Base-by-base conservation (phyloP, 495 filamentous ascomycete species). In the Halenospora varia region DNA sequence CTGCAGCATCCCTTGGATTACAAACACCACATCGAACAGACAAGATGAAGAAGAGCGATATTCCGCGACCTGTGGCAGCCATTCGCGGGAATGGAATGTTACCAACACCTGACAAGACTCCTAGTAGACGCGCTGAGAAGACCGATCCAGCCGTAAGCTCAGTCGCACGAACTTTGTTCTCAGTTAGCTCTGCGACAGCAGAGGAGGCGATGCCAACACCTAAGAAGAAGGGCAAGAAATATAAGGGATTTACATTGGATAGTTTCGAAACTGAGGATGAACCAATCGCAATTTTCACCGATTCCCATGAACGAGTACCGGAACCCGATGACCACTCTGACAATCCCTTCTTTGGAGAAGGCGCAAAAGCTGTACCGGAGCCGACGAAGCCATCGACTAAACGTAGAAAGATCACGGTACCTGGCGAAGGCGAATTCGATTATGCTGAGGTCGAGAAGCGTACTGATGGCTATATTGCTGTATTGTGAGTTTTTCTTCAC, bases 21-120 rank as follows among this genome's bases (percentile, higher is more conserved):
- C 64, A 53, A 53, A 62, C 59, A 23, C 67, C 57, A 52, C 49
- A 48, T 48, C 56, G 53, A 15, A 42, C 26, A 25, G 47, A 39
- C 20, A 66, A 39, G 53, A 57, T 39, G 19, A n/a, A n/a, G n/a
- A n/a, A n/a, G n/a, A n/a, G n/a, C n/a, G 55, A 46, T 18, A 25
- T 46, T 29, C 58, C 41, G 1, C 54, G 48, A 63, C 44, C 51
- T 53, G 51, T 53, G 22, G 60, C 59, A 3, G 48, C 61, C 10
- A 46, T 57, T 3, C 58, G 55, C 47, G 19, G 41, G 29, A 56
- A 73, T 10, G 73, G 73, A 17, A 88, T 89, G 76, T 79, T 97
- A 48, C 92, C 91, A 2, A 97, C 94, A 10, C 94, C 94, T 10
- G 83, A 83, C 48, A 98, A 96, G 71, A 96, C 93, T 1, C 94